Conservation (phyloP, 306 rosid genomes). For the Comarum palustre region DNA sequence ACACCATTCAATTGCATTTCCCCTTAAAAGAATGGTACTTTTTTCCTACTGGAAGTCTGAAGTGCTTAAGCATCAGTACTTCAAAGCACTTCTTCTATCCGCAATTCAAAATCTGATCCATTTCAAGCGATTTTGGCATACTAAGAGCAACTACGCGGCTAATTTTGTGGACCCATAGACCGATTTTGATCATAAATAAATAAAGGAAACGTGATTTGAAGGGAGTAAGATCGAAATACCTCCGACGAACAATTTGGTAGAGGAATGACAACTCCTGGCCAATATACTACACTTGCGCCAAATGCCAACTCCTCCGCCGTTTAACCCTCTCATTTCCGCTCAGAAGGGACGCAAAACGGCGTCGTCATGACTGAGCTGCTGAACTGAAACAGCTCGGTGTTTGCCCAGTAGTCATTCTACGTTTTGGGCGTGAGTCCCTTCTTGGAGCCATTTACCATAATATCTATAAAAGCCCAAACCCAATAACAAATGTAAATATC, state of each 20-base stretch:
- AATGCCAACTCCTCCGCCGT: too few species aligned
- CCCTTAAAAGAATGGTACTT: not conserved
- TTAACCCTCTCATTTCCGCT: too few species aligned
- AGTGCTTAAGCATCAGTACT: not conserved
- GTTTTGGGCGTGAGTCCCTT: too few species aligned
- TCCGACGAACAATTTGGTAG: conserved; percentile 22
- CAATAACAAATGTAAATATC: not conserved
- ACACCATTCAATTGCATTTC: not conserved
- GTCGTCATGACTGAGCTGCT: too few species aligned
- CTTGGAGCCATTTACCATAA: too few species aligned
- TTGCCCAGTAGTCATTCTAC: too few species aligned
- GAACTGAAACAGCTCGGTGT: too few species aligned
- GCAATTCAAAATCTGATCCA: not conserved
- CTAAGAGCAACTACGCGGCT: not conserved
- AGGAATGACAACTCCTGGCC: too few species aligned
- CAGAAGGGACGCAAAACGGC: too few species aligned
- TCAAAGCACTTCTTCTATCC: not conserved
- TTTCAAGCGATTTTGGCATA: not conserved
- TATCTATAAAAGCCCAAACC: not conserved
- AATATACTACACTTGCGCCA: too few species aligned
- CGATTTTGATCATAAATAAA: not conserved
- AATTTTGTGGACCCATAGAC: not conserved
- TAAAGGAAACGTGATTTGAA: not conserved
- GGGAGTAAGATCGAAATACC: conserved; percentile 28
- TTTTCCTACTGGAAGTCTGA: not conserved